Evolutionary conservation across 306 rosid species (phyloP).

Genomic region (Gleditsia sinensis): DNA sequence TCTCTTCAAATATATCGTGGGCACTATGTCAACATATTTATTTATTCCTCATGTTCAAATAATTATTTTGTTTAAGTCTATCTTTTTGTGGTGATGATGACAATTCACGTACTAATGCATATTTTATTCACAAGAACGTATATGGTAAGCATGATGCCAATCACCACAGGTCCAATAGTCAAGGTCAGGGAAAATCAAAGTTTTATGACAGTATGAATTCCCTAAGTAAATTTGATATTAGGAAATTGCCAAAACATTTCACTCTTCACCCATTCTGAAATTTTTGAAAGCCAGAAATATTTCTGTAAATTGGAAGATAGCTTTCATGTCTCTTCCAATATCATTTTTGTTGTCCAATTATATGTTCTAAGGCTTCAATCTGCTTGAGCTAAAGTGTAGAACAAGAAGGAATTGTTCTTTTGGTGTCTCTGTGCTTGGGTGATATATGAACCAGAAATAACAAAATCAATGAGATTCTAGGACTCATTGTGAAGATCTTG

Average conservation of each 20-base stretch:
- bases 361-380: not conserved
- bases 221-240: not conserved
- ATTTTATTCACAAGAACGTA: not conserved
- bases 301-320: not conserved
- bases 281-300: not conserved
- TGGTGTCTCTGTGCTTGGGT: not conserved
- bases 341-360: not conserved
- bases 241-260: not conserved
- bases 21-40: not conserved
- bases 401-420: constrained; percentile 6
- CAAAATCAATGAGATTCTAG: not conserved
- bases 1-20: not conserved
- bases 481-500: not conserved
- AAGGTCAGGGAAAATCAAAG: not conserved
- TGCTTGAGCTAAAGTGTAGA: not conserved
- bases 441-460: not conserved
- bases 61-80: not conserved
- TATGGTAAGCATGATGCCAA: not conserved
- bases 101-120: not conserved
- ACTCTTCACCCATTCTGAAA: not conserved
- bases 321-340: constrained; percentile 9
- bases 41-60: not conserved
- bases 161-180: not conserved
- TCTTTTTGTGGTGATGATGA: not conserved
- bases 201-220: not conserved